Conservation (phyloP, 495 filamentous ascomycete species). For the Peziza echinospora region DNA sequence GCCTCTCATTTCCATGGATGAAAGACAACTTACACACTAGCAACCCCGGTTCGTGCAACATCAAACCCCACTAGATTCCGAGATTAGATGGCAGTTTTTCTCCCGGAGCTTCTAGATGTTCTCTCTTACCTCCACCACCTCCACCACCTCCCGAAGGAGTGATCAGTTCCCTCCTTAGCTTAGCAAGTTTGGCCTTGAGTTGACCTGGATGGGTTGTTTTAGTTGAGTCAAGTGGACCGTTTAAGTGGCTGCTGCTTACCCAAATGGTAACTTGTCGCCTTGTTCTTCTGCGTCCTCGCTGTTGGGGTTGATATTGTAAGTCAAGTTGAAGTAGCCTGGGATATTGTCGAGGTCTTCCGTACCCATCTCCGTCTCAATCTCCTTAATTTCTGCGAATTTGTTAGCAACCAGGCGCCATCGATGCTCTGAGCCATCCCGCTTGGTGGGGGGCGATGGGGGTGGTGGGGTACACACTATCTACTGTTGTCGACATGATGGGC, state of each 20-base stretch:
- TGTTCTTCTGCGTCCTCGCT: conserved; percentile 95
- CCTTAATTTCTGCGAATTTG: conserved; percentile 55
- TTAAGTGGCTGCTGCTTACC: too few relatives aligned
- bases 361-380: conserved; percentile 80
- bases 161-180: conserved; percentile 85
- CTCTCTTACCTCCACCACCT: conserved; percentile 46
- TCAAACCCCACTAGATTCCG: conserved; percentile 58
- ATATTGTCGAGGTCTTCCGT: conserved; percentile 17
- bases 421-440: not conserved
- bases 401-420: conserved; percentile 10
- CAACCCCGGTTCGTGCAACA: conserved; percentile 92
- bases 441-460: too few relatives aligned
- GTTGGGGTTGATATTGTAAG: conserved; percentile 9
- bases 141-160: conserved; percentile 66
- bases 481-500: conserved; percentile 18
- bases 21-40: conserved; percentile 56
- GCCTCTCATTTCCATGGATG: conserved; percentile 5
- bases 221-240: too few relatives aligned
- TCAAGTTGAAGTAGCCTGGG: not conserved
- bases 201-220: too few relatives aligned
- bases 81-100: conserved; percentile 13
- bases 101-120: not conserved
- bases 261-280: conserved; percentile 43
- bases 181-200: conserved; percentile 95
- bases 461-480: conserved; percentile 5